These are phyloP conservation scores for Fusarium citri DNA, from an alignment of 2,329 filamentous ascomycete genomes.

Conservation along the genomic window DNA sequence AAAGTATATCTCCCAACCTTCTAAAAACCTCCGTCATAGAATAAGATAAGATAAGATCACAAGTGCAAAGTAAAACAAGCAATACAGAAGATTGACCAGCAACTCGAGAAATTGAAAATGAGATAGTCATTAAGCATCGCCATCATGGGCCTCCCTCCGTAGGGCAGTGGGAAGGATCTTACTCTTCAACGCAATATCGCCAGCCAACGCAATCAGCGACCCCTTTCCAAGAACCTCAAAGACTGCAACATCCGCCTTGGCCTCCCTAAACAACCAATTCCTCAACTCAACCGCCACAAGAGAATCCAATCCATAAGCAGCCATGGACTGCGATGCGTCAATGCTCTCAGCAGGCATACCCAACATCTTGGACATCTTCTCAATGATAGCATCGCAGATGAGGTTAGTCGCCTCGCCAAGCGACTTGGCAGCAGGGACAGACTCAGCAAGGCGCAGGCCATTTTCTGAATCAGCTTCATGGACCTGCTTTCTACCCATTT, in stretches of 20 bases:
- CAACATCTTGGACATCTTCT: slow-evolving; percentile 5
- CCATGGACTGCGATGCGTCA: background rate
- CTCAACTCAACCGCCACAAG: slow-evolving; percentile 3
- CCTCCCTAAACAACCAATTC: background rate
- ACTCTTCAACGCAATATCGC: background rate
- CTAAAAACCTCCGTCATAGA: no score
- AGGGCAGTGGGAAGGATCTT: background rate
- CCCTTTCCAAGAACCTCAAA: background rate
- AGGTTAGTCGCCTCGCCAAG: background rate
- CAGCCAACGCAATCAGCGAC: background rate
- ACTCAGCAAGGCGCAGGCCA: background rate
- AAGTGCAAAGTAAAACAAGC: no score
- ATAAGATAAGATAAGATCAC: no score
- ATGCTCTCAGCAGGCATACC: background rate
- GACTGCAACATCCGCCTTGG: background rate
- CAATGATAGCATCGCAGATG: slow-evolving; percentile 4
- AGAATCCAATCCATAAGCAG: background rate
- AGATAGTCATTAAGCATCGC: background rate
- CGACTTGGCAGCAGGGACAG: background rate
- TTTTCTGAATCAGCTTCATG: background rate
- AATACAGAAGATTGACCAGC: no score
- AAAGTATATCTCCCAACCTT: no score
- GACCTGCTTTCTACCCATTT: slow-evolving; percentile 2
- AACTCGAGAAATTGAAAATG: no score
- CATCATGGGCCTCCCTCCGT: background rate